Percentiles rank a stretch among this genome's conserved stretches.
Conservation (phyloP, 805 yeast species). For the Teunomyces lycoperdinae region DNA sequence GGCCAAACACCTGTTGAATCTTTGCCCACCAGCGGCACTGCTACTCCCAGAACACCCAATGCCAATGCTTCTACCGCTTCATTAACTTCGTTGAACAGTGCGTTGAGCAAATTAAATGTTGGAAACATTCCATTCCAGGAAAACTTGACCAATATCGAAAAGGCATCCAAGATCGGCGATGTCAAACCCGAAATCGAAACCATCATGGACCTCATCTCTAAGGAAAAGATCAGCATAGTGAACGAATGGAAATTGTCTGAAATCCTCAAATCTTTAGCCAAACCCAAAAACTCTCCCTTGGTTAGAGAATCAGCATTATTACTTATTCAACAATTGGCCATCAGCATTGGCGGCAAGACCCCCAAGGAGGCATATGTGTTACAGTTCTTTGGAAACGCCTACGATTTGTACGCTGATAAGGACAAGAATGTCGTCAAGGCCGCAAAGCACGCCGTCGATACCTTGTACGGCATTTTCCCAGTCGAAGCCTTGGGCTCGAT, state of each 20-base stretch:
- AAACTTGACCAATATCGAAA: slow-evolving; percentile 49
- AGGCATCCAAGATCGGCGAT: slow-evolving; percentile 51
- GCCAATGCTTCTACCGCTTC: slow-evolving; percentile 62
- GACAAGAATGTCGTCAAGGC: slow-evolving; percentile 83
- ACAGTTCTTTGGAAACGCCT: slow-evolving; percentile 58
- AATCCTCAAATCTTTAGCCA: slow-evolving; percentile 61
- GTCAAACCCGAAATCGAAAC: slow-evolving; percentile 52
- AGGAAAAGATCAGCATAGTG: slow-evolving; percentile 44
- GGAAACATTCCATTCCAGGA: slow-evolving; percentile 66
- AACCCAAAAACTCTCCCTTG: slow-evolving; percentile 69
- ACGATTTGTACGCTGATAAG: slow-evolving; percentile 80
- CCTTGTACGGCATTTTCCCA: slow-evolving; percentile 68
- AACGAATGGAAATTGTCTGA: slow-evolving; percentile 65
- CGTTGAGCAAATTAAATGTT: slow-evolving; percentile 57
- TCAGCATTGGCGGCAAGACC: slow-evolving; percentile 60
- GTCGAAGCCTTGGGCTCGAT: slow-evolving; percentile 75
- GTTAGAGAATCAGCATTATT: slow-evolving; percentile 76
- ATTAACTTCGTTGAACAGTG: slow-evolving; percentile 66
- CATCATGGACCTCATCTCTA: slow-evolving; percentile 46
- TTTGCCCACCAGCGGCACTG: slow-evolving; percentile 33
- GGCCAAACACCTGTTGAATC: slow-evolving; percentile 25
- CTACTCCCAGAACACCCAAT: slow-evolving; percentile 32
- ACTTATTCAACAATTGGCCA: slow-evolving; percentile 55
- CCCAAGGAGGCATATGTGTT: slow-evolving; percentile 76
- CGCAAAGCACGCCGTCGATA: slow-evolving; percentile 75